A percentile compares a stretch with the other conserved stretches of the same genome.
Conservation (phyloP, 768 basidiomycete species). For the Butyriboletus loyo region DNA sequence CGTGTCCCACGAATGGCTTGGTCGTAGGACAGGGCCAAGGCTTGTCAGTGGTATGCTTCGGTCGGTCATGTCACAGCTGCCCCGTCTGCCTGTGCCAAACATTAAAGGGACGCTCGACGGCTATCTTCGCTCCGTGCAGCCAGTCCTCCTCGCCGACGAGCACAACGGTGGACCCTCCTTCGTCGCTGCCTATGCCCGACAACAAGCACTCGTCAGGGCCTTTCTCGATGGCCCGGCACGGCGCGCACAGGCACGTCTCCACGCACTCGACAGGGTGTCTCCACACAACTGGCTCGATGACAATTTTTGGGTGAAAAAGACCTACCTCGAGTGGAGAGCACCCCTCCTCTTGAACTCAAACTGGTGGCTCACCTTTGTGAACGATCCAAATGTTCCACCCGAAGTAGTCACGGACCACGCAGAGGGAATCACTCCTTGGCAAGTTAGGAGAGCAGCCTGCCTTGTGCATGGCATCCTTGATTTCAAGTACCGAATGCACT, state of each 20-base stretch:
- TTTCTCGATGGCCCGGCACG: constrained; percentile 9
- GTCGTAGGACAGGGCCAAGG: too few species aligned
- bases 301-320: constrained; percentile 85
- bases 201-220: constrained; percentile 20
- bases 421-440: constrained; percentile 69
- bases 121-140: constrained; percentile 77
- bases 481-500: constrained; percentile 63
- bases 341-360: constrained; percentile 90
- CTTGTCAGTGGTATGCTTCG: constrained; percentile 18
- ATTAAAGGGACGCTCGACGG: constrained; percentile 69
- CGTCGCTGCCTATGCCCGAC: constrained; percentile 18
- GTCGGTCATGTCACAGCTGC: constrained; percentile 36
- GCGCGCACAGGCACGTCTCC: constrained; percentile 21
- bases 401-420: constrained; percentile 23
- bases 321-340: constrained; percentile 84
- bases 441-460: constrained; percentile 83
- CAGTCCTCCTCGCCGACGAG: constrained; percentile 76
- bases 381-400: constrained; percentile 64
- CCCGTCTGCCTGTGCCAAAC: constrained; percentile 80
- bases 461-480: constrained; percentile 66
- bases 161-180: constrained; percentile 52
- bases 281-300: constrained; percentile 94
- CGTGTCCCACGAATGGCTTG: constrained; percentile 8
- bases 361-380: constrained; percentile 89
- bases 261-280: constrained; percentile 78